Base-by-base conservation (phyloP, 139 green algal genomes). In the Haematococcus lacustris region DNA sequence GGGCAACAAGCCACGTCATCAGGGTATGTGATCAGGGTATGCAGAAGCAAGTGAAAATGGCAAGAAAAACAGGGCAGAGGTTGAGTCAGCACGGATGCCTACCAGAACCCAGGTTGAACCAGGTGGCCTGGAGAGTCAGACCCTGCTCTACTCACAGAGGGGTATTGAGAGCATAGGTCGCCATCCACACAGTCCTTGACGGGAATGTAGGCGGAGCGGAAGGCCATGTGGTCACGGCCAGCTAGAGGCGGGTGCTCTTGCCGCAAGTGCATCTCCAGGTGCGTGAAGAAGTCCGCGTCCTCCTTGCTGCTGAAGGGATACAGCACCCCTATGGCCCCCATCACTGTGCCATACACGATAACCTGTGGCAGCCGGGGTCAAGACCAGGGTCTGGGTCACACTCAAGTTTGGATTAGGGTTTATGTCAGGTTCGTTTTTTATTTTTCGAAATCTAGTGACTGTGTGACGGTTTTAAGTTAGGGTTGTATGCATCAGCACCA, bases 201-300 rank as follows among this genome's bases (percentile, higher is more conserved):
- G 30, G 96, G 96, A 78, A 93, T 95, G 84, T 98, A 99, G 61
- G 81, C 77, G 23, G 89, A 95, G 32, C 94, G 82, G 86, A 87
- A 98, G 21, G 83, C 82, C 75, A 97, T 83, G 87, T 98, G 94
- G 83, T 99, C 95, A 21, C 93, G 73, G 3, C 95, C 95, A 51
- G 84, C 82, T 70, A 99, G 82, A 25, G 95, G 93, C 3, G 92
- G 89, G 69, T 90, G 60, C 79, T 98, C 93, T 85, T 95, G 89
- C 61, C 95, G 89, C 88, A 99, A 72, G 88, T 99, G 93, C 93
- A 99, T 97, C 86, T 99, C 95, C 67, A 99, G 86, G 78, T 97
- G 91, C 37, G 82, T 81, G 88, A 98, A 98, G 78, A 99, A 99
- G 82, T 99, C 95, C 6, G 92, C 85, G 73, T 99, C 93, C 83